Evolutionary conservation across 108 stramenopile species (phyloP).

Genomic region (Aurantiochytrium sp.): DNA sequence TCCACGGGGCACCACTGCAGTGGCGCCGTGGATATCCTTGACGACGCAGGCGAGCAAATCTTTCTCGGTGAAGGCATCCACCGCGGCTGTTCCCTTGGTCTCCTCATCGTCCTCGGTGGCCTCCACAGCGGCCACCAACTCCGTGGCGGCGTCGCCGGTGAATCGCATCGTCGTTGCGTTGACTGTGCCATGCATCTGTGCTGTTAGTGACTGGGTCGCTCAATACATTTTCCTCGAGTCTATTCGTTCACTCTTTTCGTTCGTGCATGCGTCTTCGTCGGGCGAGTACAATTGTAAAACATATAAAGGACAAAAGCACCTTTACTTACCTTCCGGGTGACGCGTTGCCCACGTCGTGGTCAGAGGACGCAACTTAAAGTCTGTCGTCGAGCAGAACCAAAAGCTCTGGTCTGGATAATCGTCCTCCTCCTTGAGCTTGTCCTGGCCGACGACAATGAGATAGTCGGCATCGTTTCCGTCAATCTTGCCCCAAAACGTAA

Average conservation of each 20-base stretch:
- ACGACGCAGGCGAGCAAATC: neutral
- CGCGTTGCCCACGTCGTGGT: neutral
- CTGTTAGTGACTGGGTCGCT: neutral
- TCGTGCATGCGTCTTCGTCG: no score
- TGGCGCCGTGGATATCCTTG: neutral
- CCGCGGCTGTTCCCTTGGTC: neutral
- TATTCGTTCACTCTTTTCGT: no score
- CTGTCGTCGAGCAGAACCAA: neutral
- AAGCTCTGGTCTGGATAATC: neutral
- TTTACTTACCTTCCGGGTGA: neutral
- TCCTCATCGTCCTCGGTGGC: neutral
- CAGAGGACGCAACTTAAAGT: neutral
- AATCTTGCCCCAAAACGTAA: neutral
- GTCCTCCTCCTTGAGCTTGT: slow-evolving; percentile 3
- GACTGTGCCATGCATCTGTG: neutral
- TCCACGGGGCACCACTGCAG: slow-evolving; percentile 26
- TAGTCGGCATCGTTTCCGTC: neutral
- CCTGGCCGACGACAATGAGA: neutral
- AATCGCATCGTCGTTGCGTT: neutral
- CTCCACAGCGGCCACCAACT: neutral
- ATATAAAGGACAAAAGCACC: no score
- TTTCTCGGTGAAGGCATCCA: neutral
- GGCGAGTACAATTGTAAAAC: no score
- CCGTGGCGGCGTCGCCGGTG: neutral
- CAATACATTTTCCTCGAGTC: no score